Conservation (phyloP, 495 filamentous ascomycete species). For the Penicillium malachiteum region DNA sequence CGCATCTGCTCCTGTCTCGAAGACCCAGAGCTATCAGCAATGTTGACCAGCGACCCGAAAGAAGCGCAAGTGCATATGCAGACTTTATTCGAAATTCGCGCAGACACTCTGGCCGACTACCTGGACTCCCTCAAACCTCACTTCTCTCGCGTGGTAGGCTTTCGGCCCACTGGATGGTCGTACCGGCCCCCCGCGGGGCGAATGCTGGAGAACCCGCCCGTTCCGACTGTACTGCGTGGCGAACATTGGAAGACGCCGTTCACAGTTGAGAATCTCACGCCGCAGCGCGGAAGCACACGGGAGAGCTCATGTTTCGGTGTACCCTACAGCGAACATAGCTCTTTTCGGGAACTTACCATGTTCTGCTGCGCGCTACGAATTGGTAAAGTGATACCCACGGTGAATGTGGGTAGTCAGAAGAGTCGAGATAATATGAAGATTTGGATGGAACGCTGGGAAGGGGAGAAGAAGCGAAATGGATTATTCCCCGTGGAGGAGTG, state of each 20-base stretch:
- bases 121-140: conserved; percentile 70
- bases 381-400: conserved; percentile 86
- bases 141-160: conserved; percentile 86
- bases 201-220: conserved; percentile 60
- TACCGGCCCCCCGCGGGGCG: conserved; percentile 70
- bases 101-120: conserved; percentile 86
- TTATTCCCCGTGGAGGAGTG: conserved; percentile 49
- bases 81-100: conserved; percentile 83
- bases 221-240: conserved; percentile 69
- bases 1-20: conserved; percentile 81
- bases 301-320: conserved; percentile 84
- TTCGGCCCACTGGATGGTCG: conserved; percentile 89
- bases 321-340: conserved; percentile 93
- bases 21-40: conserved; percentile 73
- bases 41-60: conserved; percentile 74
- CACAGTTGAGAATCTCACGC: conserved; percentile 60
- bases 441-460: conserved; percentile 86
- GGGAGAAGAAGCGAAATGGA: conserved; percentile 80
- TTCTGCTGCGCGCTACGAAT: conserved; percentile 87
- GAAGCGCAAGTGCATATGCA: conserved; percentile 98
- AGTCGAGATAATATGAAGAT: conserved; percentile 79
- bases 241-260: conserved; percentile 72
- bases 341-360: conserved; percentile 89
- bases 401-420: conserved; percentile 78
- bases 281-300: conserved; percentile 74